Conservation (phyloP, 805 yeast genomes). For the Saturnispora silvae region DNA sequence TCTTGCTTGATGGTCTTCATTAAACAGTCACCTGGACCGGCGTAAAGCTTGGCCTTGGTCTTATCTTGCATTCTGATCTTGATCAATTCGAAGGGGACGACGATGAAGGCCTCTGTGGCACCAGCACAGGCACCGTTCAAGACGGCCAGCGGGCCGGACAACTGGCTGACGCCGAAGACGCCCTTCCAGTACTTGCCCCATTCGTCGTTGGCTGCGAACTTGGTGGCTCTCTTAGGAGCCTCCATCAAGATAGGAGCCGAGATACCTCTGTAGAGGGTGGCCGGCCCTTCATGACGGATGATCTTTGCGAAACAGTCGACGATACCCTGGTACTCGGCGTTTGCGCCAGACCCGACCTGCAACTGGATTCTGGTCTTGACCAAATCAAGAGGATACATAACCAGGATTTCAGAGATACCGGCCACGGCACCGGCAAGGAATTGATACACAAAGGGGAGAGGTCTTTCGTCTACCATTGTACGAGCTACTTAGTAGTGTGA, state of each 20-base stretch:
- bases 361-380: constrained; percentile 95
- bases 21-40: constrained; percentile 77
- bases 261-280: constrained; percentile 85
- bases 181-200: constrained; percentile 80
- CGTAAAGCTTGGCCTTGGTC: constrained; percentile 45
- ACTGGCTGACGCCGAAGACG: constrained; percentile 53
- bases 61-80: constrained; percentile 92
- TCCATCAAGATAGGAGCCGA: constrained; percentile 97
- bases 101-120: constrained; percentile 91
- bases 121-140: constrained; percentile 98
- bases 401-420: constrained; percentile 90
- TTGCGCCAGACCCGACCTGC: constrained; percentile 44
- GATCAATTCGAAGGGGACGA: constrained; percentile 93
- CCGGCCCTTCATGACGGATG: constrained; percentile 73
- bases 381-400: constrained; percentile 94
- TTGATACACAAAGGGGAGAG: constrained; percentile 88
- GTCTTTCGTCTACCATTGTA: constrained; percentile 19
- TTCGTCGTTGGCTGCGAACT: constrained; percentile 96
- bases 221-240: constrained; percentile 98
- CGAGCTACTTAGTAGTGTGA: no score
- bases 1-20: constrained; percentile 58
- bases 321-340: constrained; percentile 71
- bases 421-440: constrained; percentile 89
- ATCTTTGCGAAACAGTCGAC: constrained; percentile 77
- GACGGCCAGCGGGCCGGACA: constrained; percentile 77